Base-by-base conservation (phyloP, 768 basidiomycete species). In the Suillus subalutaceus region DNA sequence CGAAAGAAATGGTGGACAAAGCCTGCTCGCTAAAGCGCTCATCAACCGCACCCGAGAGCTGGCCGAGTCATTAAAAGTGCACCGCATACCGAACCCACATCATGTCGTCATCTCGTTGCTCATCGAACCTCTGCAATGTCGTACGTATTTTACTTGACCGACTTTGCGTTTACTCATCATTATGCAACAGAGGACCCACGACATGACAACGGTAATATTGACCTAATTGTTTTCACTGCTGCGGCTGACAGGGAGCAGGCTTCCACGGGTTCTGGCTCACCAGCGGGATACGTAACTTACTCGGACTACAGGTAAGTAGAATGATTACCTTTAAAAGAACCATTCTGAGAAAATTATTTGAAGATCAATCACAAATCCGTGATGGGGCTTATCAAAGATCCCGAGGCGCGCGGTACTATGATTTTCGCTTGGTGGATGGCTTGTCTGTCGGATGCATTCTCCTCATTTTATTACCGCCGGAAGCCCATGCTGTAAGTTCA, bases 351-450 rank as follows among this genome's bases (percentile, higher is more conserved):
- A 64, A n/a, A 12, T 18, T 15, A 43, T 10, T 53, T 61, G 55
- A 71, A 93, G 92, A 92, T 94, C 75, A 94, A 93, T 77, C 91
- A 93, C 72, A 93, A 92, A 75, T 87, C 91, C 4, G 89, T 89
- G 44, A 88, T 91, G 81, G 83, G 85, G 12, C 86, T 83, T 66
- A 91, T 93, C 69, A 83, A 86, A 68, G 91, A 93, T 73, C 83
- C 86, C 48, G 92, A 93, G 72, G 87, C 83, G 60, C 87, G 90
- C 62, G 90, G 91, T 32, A 93, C 90, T 7, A 92, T 94, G 89
- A 90, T 92, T 62, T 95, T 94, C 73, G 90, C 94, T 1, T 96
- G 94, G 91, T 96, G 95, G 94, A 91, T 95, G 87, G 90, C 94
- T 9, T 92, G 90, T 76, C 81, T 95, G 56, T 84, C 86, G 41